Evolutionary conservation across 805 yeast species (phyloP), one percentile per base, ranked within the genome.

Genomic region (Nakazawaea populi): DNA sequence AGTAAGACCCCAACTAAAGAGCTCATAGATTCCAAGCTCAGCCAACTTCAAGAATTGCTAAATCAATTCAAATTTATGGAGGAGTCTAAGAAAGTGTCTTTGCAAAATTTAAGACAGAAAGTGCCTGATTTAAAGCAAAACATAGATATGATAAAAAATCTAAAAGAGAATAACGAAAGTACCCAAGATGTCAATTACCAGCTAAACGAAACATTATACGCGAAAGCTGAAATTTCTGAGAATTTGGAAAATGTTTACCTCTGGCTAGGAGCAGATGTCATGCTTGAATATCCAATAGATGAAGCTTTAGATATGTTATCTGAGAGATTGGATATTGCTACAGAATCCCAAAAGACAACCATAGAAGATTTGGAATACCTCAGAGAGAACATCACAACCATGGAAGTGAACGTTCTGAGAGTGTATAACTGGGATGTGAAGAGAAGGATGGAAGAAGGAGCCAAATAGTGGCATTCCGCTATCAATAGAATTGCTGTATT

Each of bases 261-360:
- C 45, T 94, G 99, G 99, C 75, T 94, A n/a, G 99, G 99, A 9
- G 99, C 99, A 0, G 96, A 90, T 59, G 91, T 92, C 7, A 92
- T 94, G 98, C 74, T 94, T 62, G 98, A 94, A 64, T 94, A 92
- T 62, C 91, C 96, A 11, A 71, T 89, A 29, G 87, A 79, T 38
- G 99, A 94, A 65, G 99, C 99, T 2, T 77, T 83, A 45, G 83
- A 74, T 36, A 73, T 94, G 58, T 71, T 94, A 51, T 61, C 72
- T 10, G 74, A 75, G 38, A 82, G 92, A 64, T 75, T 91, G 54
- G 65, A 66, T 11, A 78, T 79, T 35, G 90, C 96, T 12, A 70
- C 77, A 57, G 71, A 75, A 39, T 85, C 79, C 56, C 75, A 82
- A 58, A 64, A 69, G 28, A 72, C 75, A 42, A 85, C 95, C 37